These are phyloP conservation scores for Arabidopsis lyrata DNA, from an alignment of 441 rosid species.

Conservation along the genomic window DNA sequence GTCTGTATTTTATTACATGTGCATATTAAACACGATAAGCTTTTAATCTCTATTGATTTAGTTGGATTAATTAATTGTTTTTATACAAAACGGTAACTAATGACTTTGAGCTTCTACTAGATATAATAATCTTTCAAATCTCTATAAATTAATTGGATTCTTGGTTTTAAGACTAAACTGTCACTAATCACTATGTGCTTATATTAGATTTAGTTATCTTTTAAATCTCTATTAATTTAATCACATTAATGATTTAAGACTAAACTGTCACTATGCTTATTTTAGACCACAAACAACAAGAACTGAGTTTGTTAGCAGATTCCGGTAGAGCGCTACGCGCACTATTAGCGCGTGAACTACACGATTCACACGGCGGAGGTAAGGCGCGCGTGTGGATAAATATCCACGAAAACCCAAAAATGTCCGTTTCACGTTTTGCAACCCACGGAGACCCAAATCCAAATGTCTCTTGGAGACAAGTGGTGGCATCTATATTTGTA, in stretches of 20 bases:
- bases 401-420: slow-evolving; percentile 26
- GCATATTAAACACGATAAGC: not conserved
- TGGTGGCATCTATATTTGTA: slow-evolving; percentile 5
- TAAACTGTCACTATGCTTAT: slow-evolving; percentile 13
- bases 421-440: slow-evolving; percentile 40
- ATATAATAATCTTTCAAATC: not conserved
- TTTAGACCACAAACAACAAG: slow-evolving; percentile 23
- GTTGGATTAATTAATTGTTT: not conserved
- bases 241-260: no score
- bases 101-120: not conserved
- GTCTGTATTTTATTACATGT: not conserved
- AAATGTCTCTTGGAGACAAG: slow-evolving; percentile 9
- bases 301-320: slow-evolving; percentile 22
- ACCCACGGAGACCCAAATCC: slow-evolving; percentile 33
- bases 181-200: not conserved
- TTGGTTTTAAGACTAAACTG: not conserved
- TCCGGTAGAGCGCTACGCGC: slow-evolving; percentile 5
- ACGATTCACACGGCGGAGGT: not conserved
- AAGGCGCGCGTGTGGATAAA: slow-evolving; percentile 25
- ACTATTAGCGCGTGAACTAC: not conserved
- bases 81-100: not conserved
- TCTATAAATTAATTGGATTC: not conserved
- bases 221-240: not conserved
- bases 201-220: not conserved
- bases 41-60: not conserved